phyloP scores from a whole-genome alignment of 176 grass and related monocot genomes.

The Alloteropsis semialata region DNA sequence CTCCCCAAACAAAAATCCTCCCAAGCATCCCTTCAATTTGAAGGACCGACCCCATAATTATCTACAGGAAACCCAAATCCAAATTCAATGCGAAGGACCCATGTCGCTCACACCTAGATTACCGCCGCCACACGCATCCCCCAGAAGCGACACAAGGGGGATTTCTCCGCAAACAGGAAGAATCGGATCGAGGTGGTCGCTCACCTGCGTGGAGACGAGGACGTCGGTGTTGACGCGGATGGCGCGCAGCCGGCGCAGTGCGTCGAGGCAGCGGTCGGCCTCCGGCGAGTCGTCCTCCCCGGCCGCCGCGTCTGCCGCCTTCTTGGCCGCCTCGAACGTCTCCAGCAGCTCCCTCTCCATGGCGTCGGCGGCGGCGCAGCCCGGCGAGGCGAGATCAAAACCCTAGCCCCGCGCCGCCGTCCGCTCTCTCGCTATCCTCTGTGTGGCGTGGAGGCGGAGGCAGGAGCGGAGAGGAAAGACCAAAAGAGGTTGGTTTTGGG shows the following conservation, averaged over 20 bases:
- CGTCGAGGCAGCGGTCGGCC: conserved; percentile 83
- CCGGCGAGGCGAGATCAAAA: conserved; percentile 35
- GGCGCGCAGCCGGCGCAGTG: conserved; percentile 59
- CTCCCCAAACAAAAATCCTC: not conserved
- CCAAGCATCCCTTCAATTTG: not conserved
- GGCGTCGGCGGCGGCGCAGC: conserved; percentile 6
- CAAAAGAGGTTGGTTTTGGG: not conserved
- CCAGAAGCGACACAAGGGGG: not conserved
- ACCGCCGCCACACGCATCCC: conserved; percentile 17
- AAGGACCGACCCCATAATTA: not conserved
- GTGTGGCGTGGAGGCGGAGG: not conserved
- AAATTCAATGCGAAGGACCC: not conserved
- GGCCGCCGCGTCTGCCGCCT: conserved; percentile 65
- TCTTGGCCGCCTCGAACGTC: conserved; percentile 87
- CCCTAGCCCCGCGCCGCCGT: conserved; percentile 54
- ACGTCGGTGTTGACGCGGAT: conserved; percentile 76
- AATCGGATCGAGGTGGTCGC: not conserved
- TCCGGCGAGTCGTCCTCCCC: conserved; percentile 46
- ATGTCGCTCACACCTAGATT: not conserved
- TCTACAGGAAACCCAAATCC: not conserved
- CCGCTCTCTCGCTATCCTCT: not conserved
- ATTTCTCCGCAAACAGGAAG: not conserved
- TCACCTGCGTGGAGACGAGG: conserved; percentile 88
- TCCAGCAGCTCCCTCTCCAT: conserved; percentile 91
- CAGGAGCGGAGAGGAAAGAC: not conserved